Conservation (phyloP, 1,284 basidiomycete species). For the Somion occarium region DNA sequence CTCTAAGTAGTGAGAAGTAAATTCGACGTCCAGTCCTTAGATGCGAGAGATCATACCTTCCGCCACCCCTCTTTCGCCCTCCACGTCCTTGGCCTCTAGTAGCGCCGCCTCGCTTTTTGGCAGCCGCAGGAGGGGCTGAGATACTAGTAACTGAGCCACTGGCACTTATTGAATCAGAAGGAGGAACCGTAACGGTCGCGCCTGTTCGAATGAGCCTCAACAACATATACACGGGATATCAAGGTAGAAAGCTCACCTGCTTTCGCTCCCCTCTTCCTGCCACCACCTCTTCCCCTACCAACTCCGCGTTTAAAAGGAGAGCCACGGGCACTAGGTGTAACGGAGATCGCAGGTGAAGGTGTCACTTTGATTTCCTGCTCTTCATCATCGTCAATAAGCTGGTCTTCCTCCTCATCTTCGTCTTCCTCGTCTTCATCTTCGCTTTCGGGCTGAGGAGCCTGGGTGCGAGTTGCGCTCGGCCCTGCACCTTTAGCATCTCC, state of each 20-base stretch:
- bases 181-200: not conserved
- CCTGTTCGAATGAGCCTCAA: not conserved
- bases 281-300: slow-evolving; percentile 17
- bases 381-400: slow-evolving; percentile 70
- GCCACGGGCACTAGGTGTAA: slow-evolving; percentile 10
- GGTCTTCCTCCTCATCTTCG: slow-evolving; percentile 64
- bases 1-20: no score
- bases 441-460: slow-evolving; percentile 28
- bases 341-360: slow-evolving; percentile 16
- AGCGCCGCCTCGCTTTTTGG: slow-evolving; percentile 10
- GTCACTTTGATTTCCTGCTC: slow-evolving; percentile 28
- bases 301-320: slow-evolving; percentile 18
- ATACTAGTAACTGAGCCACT: not conserved
- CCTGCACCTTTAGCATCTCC: slow-evolving; percentile 35
- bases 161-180: slow-evolving; percentile 1
- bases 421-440: slow-evolving; percentile 48
- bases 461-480: slow-evolving; percentile 20
- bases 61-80: slow-evolving; percentile 7
- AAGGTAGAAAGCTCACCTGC: slow-evolving; percentile 15
- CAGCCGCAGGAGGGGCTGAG: slow-evolving; percentile 7
- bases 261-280: slow-evolving; percentile 15
- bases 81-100: slow-evolving; percentile 10
- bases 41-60: no score
- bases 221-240: no score
- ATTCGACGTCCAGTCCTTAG: no score